A percentile compares a stretch with the other conserved stretches of the same genome.
Conservation (phyloP, 2,329 filamentous ascomycete genomes). For the Dothidotthia symphoricarpi region DNA sequence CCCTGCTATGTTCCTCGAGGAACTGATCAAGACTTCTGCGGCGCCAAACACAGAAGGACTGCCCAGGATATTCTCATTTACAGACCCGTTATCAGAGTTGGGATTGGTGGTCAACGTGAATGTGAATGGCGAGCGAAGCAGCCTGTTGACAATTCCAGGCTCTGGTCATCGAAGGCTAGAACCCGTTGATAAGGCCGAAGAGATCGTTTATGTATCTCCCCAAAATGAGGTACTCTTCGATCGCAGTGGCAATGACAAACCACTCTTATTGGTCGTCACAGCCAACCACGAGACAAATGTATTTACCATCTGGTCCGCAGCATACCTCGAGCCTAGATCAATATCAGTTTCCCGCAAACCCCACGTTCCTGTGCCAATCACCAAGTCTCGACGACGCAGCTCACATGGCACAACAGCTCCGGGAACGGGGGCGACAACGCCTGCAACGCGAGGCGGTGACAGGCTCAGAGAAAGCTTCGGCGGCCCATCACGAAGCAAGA, state of each 20-base stretch:
- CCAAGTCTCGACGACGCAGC: slow-evolving; percentile 61
- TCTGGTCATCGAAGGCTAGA: slow-evolving; percentile 44
- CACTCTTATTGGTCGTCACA: slow-evolving; percentile 74
- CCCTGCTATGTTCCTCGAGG: slow-evolving; percentile 31
- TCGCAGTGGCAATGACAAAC: slow-evolving; percentile 44
- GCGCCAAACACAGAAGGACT: slow-evolving; percentile 51
- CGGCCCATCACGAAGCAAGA: slow-evolving; percentile 47
- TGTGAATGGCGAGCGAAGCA: slow-evolving; percentile 27
- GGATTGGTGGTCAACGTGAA: slow-evolving; percentile 66
- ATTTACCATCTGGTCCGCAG: slow-evolving; percentile 82
- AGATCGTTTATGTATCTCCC: slow-evolving; percentile 78
- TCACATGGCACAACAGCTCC: slow-evolving; percentile 58
- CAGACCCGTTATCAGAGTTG: slow-evolving; percentile 81
- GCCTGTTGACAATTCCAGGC: slow-evolving; percentile 30
- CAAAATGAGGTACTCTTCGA: slow-evolving; percentile 55
- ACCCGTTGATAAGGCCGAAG: slow-evolving; percentile 73
- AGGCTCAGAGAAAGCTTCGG: slow-evolving; percentile 77
- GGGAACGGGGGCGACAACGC: slow-evolving; percentile 72
- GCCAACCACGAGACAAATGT: slow-evolving; percentile 72
- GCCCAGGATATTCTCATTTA: slow-evolving; percentile 77
- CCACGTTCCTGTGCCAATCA: slow-evolving; percentile 38
- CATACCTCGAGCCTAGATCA: slow-evolving; percentile 69
- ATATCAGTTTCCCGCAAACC: slow-evolving; percentile 46
- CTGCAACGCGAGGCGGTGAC: slow-evolving; percentile 60
- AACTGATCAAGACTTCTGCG: slow-evolving; percentile 28